phyloP scores from a whole-genome alignment of 768 basidiomycete species.

The Boletus patriciae region DNA sequence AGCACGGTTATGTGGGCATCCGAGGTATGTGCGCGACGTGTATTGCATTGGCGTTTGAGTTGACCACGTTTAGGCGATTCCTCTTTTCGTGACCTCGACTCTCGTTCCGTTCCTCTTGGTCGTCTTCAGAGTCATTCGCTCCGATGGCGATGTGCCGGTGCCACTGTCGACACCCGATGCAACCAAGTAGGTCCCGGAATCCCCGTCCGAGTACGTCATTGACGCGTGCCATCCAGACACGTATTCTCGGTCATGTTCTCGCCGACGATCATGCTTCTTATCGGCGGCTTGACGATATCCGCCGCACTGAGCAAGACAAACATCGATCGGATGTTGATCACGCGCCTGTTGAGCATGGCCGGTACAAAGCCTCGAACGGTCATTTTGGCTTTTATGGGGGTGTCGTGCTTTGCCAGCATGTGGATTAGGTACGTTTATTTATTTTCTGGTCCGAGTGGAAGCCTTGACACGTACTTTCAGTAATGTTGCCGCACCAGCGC shows the following conservation, averaged over 20 bases:
- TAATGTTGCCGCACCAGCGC: constrained; percentile 96
- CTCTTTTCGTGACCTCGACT: constrained; percentile 95
- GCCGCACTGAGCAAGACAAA: constrained; percentile 94
- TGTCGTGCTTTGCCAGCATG: constrained; percentile 98
- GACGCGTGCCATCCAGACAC: constrained; percentile 48
- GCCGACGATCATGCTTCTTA: constrained; percentile 96
- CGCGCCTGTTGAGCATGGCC: constrained; percentile 85
- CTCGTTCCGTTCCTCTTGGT: constrained; percentile 86
- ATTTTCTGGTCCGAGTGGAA: neutral
- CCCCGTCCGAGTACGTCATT: neutral
- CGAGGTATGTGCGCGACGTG: constrained; percentile 55
- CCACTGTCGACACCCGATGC: constrained; percentile 65
- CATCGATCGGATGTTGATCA: constrained; percentile 90
- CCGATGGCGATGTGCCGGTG: constrained; percentile 43
- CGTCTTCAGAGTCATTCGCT: constrained; percentile 73
- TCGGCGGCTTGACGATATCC: constrained; percentile 97
- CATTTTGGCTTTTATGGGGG: constrained; percentile 90
- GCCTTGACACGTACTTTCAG: constrained; percentile 37
- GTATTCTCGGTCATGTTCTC: constrained; percentile 96
- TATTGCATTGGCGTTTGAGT: neutral
- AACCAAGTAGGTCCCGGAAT: constrained; percentile 63
- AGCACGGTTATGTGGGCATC: constrained; percentile 96
- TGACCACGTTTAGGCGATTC: constrained; percentile 70
- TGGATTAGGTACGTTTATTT: constrained; percentile 77
- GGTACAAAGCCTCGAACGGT: constrained; percentile 86